Evolutionary conservation across 2,329 filamentous ascomycete genomes (phyloP), one percentile per base, ranked within the genome.

Genomic region (Setomelanomma holmii): DNA sequence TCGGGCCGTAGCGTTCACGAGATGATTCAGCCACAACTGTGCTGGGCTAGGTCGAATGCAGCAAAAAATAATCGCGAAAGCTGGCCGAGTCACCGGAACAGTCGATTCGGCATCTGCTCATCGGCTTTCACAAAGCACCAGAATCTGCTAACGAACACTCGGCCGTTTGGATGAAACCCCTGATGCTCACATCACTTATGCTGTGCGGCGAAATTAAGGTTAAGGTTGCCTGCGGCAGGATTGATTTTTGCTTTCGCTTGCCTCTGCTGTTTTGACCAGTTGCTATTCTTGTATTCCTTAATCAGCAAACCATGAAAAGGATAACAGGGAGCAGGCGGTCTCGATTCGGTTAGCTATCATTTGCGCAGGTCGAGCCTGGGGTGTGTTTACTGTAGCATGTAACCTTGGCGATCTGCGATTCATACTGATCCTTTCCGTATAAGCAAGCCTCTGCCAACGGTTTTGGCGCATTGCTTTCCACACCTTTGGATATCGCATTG

Each of bases 221-320:
- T 55, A 60, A 61, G 59, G 56, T 58, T 61, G 53, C 35, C 40
- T 47, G 48, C 45, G 51, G 46, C 42, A 51, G 50, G 49, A 55
- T 51, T 22, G 41, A 45, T 49, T 30, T 23, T 51, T 52, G 54
- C 40, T 40, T 52, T 57, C 53, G 51, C 54, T 63, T 60, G 56
- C 58, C 41, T 55, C 53, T 48, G 53, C 55, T 41, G 35, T 53
- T 51, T 30, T 40, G 34, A 49, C 35, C 23, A 40, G 51, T 56
- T 63, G 40, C 65, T 70, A 70, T 69, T 69, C 51, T 61, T 61
- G 55, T 62, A 51, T 14, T 40, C 43, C 50, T 69, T 63, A 68
- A 63, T 71, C 64, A 71, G 66, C 68, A 41, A 44, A 53, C 51
- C 56, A 61, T 46, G 55, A 58, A 66, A 63, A 66, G 50, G 46